These are phyloP conservation scores for Acarospora socialis DNA, from an alignment of 2,329 filamentous ascomycete species.

Conservation along the genomic window DNA sequence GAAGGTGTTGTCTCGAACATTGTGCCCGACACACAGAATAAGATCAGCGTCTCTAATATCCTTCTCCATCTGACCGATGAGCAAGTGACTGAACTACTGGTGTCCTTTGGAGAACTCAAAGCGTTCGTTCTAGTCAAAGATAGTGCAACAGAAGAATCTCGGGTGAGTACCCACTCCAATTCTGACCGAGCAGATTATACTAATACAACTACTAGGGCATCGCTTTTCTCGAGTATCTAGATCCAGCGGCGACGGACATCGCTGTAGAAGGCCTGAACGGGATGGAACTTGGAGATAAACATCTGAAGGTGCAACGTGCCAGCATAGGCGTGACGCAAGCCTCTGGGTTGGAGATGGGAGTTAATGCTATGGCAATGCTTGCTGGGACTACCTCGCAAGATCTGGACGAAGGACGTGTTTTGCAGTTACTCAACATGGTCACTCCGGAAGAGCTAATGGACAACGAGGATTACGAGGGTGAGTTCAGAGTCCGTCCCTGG, in stretches of 20 bases:
- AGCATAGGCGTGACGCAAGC: slow-evolving; percentile 92
- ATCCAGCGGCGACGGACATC: slow-evolving; percentile 59
- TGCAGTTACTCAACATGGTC: slow-evolving; percentile 97
- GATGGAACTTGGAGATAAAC: slow-evolving; percentile 81
- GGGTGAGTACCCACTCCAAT: slow-evolving; percentile 42
- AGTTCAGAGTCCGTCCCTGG: slow-evolving; percentile 14
- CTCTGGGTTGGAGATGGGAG: slow-evolving; percentile 80
- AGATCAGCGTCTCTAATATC: slow-evolving; percentile 85
- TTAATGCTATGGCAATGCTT: slow-evolving; percentile 95
- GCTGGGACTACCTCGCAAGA: slow-evolving; percentile 74
- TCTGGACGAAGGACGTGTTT: slow-evolving; percentile 64
- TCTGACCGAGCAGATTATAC: slow-evolving; percentile 3
- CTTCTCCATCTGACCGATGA: slow-evolving; percentile 79
- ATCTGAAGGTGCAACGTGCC: slow-evolving; percentile 73
- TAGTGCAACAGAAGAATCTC: slow-evolving; percentile 66
- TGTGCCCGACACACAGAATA: slow-evolving; percentile 86
- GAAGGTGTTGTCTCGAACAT: slow-evolving; percentile 63
- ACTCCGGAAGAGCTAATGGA: slow-evolving; percentile 90
- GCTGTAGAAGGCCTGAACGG: slow-evolving; percentile 84
- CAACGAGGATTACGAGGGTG: slow-evolving; percentile 89
- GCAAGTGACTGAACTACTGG: slow-evolving; percentile 78
- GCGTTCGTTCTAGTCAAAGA: slow-evolving; percentile 87
- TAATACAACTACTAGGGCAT: slow-evolving; percentile 51
- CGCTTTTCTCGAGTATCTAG: slow-evolving; percentile 88
- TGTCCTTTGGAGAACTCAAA: slow-evolving; percentile 84